phyloP scores from a whole-genome alignment of 306 rosid genomes.

The Begonia peltatifolia region DNA sequence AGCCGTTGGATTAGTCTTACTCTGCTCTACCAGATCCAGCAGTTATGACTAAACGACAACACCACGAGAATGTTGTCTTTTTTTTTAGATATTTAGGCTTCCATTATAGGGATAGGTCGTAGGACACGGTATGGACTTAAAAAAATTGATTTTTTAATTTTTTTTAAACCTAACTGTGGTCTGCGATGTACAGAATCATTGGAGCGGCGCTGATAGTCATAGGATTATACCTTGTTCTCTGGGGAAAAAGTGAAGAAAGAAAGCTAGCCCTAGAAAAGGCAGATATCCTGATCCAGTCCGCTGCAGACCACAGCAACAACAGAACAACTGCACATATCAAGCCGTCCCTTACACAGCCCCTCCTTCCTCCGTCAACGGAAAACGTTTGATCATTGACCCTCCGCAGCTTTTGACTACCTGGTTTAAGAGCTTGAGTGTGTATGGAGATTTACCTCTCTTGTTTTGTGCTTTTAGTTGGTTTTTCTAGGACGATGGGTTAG shows the following conservation, averaged over 20 bases:
- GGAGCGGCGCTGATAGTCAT: slow-evolving; percentile 45
- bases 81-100: neutral
- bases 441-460: slow-evolving; percentile 8
- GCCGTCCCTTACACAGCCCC: slow-evolving; percentile 60
- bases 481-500: slow-evolving; percentile 11
- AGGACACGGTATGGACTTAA: too few species aligned
- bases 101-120: too few species aligned
- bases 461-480: neutral
- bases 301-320: slow-evolving; percentile 9
- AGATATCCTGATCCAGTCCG: slow-evolving; percentile 1
- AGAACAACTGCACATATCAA: slow-evolving; percentile 7
- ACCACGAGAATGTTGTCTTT: slow-evolving; percentile 1
- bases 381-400: slow-evolving; percentile 42
- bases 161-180: neutral
- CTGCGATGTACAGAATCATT: slow-evolving; percentile 33
- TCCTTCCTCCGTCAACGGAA: slow-evolving; percentile 70
- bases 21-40: neutral
- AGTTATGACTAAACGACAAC: neutral
- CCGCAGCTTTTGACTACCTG: slow-evolving; percentile 10
- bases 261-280: slow-evolving; percentile 12
- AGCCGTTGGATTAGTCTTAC: neutral
- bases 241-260: slow-evolving; percentile 7
- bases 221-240: slow-evolving; percentile 46
- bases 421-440: slow-evolving; percentile 48
- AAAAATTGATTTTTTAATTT: too few species aligned